phyloP scores from a whole-genome alignment of 2,329 filamentous ascomycete genomes.

The Aspergillus phoenicis region DNA sequence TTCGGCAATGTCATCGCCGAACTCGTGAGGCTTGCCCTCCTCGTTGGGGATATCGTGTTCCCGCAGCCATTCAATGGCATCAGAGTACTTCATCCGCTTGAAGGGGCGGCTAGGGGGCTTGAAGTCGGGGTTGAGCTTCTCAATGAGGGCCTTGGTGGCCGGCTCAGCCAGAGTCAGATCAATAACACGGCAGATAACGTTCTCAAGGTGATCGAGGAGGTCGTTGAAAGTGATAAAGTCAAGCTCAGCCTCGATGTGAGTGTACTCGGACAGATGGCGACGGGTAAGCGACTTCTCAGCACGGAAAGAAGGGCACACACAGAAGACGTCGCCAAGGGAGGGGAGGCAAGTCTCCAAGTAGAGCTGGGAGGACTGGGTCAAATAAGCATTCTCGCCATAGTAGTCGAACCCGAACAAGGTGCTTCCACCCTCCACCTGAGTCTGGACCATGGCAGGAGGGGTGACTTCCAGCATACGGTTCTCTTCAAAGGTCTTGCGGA shows the following conservation, averaged over 20 bases:
- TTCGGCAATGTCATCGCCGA: constrained; percentile 97
- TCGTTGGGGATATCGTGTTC: constrained; percentile 92
- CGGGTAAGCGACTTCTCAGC: constrained; percentile 95
- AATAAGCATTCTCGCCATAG: constrained; percentile 86
- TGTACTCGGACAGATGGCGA: constrained; percentile 93
- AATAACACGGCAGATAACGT: constrained; percentile 83
- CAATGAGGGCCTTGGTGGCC: constrained; percentile 70
- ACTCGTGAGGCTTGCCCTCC: constrained; percentile 83
- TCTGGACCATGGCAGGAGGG: constrained; percentile 90
- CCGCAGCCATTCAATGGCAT: constrained; percentile 91
- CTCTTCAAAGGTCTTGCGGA: constrained; percentile 77
- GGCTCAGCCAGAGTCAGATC: constrained; percentile 75
- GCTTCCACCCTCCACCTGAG: constrained; percentile 88
- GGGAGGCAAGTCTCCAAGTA: constrained; percentile 95
- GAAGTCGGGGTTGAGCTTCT: constrained; percentile 90
- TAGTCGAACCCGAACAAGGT: constrained; percentile 89
- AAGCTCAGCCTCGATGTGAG: constrained; percentile 92
- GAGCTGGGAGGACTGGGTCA: constrained; percentile 95
- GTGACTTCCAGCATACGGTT: constrained; percentile 78
- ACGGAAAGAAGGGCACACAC: constrained; percentile 97
- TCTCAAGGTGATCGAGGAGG: constrained; percentile 82
- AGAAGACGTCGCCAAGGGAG: constrained; percentile 91
- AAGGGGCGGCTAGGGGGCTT: constrained; percentile 80
- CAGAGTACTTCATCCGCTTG: constrained; percentile 89
- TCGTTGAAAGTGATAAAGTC: constrained; percentile 95